Base-by-base conservation (phyloP, 2,329 filamentous ascomycete genomes). In the Talaromyces sp. region DNA sequence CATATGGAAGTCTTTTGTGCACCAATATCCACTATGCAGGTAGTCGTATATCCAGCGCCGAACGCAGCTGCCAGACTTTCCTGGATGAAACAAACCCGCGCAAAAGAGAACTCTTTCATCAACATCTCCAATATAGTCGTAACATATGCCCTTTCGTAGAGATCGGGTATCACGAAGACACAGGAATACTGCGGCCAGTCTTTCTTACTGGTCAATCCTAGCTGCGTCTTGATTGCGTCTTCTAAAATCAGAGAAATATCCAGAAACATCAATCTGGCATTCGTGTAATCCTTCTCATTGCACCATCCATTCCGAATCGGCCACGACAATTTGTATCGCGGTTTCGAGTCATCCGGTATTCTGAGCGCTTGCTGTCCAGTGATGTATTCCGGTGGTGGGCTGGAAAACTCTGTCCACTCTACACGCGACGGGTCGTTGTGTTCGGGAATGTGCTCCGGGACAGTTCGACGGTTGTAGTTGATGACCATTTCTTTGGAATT, bases 1-100 rank as follows among this genome's bases (percentile, higher is more conserved):
- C 93, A 94, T 37, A 99, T 90, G 0, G 95, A 96, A 1, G 95
- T 98, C 84, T 99, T 99, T 75, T 98, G 93, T 0, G 95, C 94
- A 13, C 95, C 95, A 64, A 99, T 90, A 75, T 99, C 95, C 11
- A 99, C 93, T 64, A 99, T 93, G 71, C 95, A 99, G 22, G 92
- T 91, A 68, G 91, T 92, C 0, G 93, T 96, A 73, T 96, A 97
- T 8, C 95, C 95, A 3, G 94, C 95, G 13, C 95, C 95, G 75
- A 97, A 99, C 0, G 93, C 95, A 3, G 93, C 94, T 0, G 94
- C 93, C 73, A 98, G 87, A 73, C 93, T 96, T 79, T 99, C 95
- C 77, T 99, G 95, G 66, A 98, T 93, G 74, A 99, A 96, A 75
- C 91, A 96, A 58, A 97, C 89, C 64, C 90, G 89, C 68, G 87